Conservation (phyloP, 2,329 filamentous ascomycete genomes). For the Neoarthrinium moseri region DNA sequence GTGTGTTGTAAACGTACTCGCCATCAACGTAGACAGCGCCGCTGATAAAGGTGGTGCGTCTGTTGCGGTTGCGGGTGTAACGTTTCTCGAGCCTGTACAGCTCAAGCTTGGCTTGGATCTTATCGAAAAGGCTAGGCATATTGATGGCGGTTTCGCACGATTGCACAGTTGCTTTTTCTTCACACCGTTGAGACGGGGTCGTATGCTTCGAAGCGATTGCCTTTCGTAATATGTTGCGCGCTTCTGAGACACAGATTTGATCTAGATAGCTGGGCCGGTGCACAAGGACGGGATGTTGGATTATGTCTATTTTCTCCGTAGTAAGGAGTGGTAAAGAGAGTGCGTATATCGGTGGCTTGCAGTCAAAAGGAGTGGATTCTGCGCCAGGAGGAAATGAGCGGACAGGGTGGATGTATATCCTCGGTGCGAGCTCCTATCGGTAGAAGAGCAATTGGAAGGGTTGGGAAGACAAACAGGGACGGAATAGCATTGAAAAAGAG, state of each 20-base stretch:
- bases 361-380: too few species aligned
- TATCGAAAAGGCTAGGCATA: conserved; percentile 52
- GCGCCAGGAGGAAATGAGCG: too few species aligned
- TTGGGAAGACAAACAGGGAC: neutral
- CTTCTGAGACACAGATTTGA: neutral
- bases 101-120: conserved; percentile 72
- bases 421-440: too few species aligned
- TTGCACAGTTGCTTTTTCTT: neutral
- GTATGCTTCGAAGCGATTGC: neutral
- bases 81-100: conserved; percentile 93
- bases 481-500: neutral
- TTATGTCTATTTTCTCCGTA: too few species aligned
- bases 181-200: too few species aligned
- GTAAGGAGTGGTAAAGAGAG: too few species aligned
- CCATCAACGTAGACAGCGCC: conserved; percentile 92
- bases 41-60: conserved; percentile 84
- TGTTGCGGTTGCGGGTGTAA: conserved; percentile 83
- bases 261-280: too few species aligned
- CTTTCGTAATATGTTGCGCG: neutral
- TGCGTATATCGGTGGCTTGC: too few species aligned
- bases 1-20: conserved; percentile 82
- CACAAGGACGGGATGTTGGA: too few species aligned
- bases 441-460: neutral
- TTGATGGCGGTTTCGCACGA: neutral
- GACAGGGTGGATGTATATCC: too few species aligned